phyloP scores from a whole-genome alignment of 352 stramenopile genomes.

The Pythium oligandrum region DNA sequence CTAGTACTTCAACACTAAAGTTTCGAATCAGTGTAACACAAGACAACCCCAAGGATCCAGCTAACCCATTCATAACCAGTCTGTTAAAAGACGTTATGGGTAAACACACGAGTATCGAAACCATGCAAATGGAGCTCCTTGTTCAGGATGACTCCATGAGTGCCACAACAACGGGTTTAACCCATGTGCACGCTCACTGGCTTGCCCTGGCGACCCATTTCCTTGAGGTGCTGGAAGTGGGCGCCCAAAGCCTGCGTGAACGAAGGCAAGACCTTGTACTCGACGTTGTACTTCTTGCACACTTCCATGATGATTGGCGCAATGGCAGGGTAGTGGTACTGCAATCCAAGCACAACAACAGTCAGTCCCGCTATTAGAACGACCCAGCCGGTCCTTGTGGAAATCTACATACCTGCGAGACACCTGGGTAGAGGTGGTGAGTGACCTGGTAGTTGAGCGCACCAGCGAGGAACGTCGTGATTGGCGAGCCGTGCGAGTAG shows the following conservation, averaged over 20 bases:
- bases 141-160: too few species aligned
- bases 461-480: slow-evolving; percentile 92
- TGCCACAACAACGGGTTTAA: slow-evolving; percentile 24
- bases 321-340: slow-evolving; percentile 92
- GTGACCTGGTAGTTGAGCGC: slow-evolving; percentile 97
- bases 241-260: slow-evolving; percentile 75
- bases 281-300: slow-evolving; percentile 91
- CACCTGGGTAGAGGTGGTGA: slow-evolving; percentile 89
- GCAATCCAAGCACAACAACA: slow-evolving; percentile 3
- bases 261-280: slow-evolving; percentile 87
- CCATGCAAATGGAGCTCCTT: too few species aligned
- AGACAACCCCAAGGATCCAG: too few species aligned
- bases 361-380: background rate
- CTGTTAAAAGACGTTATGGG: too few species aligned
- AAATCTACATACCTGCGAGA: slow-evolving; percentile 63
- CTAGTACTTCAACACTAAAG: too few species aligned
- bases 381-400: background rate
- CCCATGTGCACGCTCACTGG: slow-evolving; percentile 82
- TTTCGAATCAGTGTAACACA: too few species aligned
- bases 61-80: too few species aligned
- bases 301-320: slow-evolving; percentile 91
- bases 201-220: slow-evolving; percentile 84
- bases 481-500: slow-evolving; percentile 77
- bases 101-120: too few species aligned
- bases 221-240: slow-evolving; percentile 87